Percentiles rank a stretch among this genome's conserved stretches.
These are phyloP conservation scores for Neocucurbitaria cava DNA, from an alignment of 2,329 filamentous ascomycete species.

Conservation along the genomic window DNA sequence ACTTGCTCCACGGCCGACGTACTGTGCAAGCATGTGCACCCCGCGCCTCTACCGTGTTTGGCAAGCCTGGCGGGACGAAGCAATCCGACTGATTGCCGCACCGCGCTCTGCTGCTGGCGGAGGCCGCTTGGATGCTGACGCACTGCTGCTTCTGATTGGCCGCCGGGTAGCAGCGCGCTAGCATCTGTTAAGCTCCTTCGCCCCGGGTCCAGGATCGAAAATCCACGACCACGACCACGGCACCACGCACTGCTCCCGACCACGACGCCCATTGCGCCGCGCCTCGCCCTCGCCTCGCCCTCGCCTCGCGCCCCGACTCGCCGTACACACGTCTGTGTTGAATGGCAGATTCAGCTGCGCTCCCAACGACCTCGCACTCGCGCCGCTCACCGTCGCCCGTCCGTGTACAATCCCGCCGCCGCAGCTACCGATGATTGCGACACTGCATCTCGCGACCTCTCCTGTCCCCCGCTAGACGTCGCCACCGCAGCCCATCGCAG, in stretches of 20 bases:
- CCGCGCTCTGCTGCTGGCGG: not conserved
- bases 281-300: slow-evolving; percentile 16
- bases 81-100: not conserved
- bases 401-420: slow-evolving; percentile 21
- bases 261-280: slow-evolving; percentile 26
- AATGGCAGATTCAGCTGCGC: slow-evolving; percentile 36
- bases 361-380: slow-evolving; percentile 21
- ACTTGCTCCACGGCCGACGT: slow-evolving; percentile 27
- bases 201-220: slow-evolving; percentile 26
- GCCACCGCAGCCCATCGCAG: slow-evolving; percentile 23
- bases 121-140: not conserved
- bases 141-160: not conserved
- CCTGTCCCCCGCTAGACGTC: slow-evolving; percentile 32
- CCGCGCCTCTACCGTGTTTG: slow-evolving; percentile 15
- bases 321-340: slow-evolving; percentile 27
- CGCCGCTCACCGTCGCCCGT: slow-evolving; percentile 12
- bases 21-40: too few relatives aligned
- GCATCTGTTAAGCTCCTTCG: slow-evolving; percentile 26
- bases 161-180: slow-evolving; percentile 13
- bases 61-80: slow-evolving; percentile 2
- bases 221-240: slow-evolving; percentile 28
- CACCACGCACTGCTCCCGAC: slow-evolving; percentile 8
- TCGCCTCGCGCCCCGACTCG: slow-evolving; percentile 13
- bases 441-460: slow-evolving; percentile 23
- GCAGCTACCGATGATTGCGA: slow-evolving; percentile 42